Evolutionary conservation across 805 yeast species (phyloP), one percentile per base, ranked within the genome.

Genomic region (Helenozyma baotianmanensis): DNA sequence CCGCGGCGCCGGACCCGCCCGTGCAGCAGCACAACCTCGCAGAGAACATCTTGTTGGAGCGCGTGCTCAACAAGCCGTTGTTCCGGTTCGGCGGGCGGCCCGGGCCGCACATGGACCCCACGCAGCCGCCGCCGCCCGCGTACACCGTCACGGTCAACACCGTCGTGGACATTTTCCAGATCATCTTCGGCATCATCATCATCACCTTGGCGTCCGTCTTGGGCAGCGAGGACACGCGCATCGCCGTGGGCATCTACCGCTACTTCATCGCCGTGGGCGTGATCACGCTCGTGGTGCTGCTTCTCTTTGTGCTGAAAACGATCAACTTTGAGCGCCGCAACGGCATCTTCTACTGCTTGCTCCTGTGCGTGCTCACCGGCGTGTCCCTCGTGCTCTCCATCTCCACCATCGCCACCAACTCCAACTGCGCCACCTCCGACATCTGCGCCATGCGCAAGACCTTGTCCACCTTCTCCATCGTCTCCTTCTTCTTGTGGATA

Each of bases 401-500:
- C 2, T 44, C 60, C 5, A 40, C 40, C 9, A 39, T 64, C 13
- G 47, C 62, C 10, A 58, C 63, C 1, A 45, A 45, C 25, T 16
- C 38, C 7, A 29, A 38, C n/a, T 60, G 63, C 32, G 25, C 42
- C 2, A 37, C 33, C 3, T 14, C 23, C 1, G 28, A 47, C 12
- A 35, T 51, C 4, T 67, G 72, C 45, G 33, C 38, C 9, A 42
- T 57, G 38, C 44, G 72, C 25, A 55, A 53, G 36, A 67, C 68
- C 3, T 45, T 60, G 15, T 56, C 62, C 17, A 56, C 65, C 0
- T 59, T 68, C 21, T 46, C 59, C n/a, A 62, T 63, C 11, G 45
- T 64, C 10, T 59, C 67, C 2, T 56, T 62, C 7, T 56, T 66
- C 21, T 28, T 62, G 10, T 68, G 73, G 73, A 35, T 62, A 10